Base-by-base conservation (phyloP, 2,329 filamentous ascomycete species). In the Ophiosphaerella herpotricha region DNA sequence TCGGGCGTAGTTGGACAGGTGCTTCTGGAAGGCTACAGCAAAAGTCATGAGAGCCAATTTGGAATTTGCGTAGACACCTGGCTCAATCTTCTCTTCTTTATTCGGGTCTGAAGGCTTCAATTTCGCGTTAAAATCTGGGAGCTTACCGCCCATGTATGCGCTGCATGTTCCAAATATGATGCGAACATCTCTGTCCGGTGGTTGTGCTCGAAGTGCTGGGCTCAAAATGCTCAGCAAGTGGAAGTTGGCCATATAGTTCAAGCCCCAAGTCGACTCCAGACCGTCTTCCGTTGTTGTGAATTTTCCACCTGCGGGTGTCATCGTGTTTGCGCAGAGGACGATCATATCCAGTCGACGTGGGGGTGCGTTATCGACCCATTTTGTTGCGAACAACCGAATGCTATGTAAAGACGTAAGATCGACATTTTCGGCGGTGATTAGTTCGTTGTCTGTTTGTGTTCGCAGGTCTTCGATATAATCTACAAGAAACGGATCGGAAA, bases 231-330 rank as follows among this genome's bases (percentile, higher is more conserved):
- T 90, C 38, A 99, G 81, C 3, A 99, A 81, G 68, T 99, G 95
- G 76, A 97, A 97, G 73, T 97, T 97, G 56, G 91, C 88, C 34
- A 99, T 82, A 72, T 91, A 99, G 70, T 99, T 99, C 63, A 97
- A 80, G 76, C 91, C 91, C 92, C 92, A 97, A 53, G 89, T 93
- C 58, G 87, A 82, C 69, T 97, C 93, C 12, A 97, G 77, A 1
- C 91, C 91, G 66, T 97, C 91, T 5, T 80, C 75, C 0, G 91
- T 96, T 57, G 83, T 77, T 1, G 73, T 77, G 24, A 83, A 78
- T 57, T 78, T 75, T 5, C 82, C 80, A 1, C 86, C 89, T 9
- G 82, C 82, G 2, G 90, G 87, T 4, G 88, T 90, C 59, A 91
- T 78, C 0, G 87, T 88, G 38, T 89, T 89, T 8, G 88, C 94